These are phyloP conservation scores for Naganishia kalamii DNA, from an alignment of 768 basidiomycete genomes.

Conservation along the genomic window DNA sequence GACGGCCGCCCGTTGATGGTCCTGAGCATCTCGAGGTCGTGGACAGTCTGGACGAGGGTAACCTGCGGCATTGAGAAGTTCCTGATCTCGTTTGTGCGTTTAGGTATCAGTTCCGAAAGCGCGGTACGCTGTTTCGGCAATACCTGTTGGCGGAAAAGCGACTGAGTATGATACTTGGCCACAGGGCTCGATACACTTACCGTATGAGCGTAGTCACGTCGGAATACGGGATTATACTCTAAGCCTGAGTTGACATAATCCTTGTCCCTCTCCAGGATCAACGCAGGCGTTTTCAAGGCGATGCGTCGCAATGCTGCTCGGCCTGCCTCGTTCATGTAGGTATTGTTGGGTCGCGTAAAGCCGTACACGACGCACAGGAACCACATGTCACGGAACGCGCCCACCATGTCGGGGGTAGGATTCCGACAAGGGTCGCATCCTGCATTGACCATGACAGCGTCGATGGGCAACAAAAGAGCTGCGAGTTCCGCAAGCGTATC, in stretches of 20 bases:
- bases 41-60: constrained; percentile 75
- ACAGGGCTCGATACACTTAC: constrained; percentile 28
- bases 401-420: constrained; percentile 58
- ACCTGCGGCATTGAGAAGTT: constrained; percentile 72
- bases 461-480: constrained; percentile 82
- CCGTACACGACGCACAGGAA: constrained; percentile 82
- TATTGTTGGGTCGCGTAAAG: constrained; percentile 56
- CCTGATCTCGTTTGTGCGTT: constrained; percentile 63
- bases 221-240: constrained; percentile 84
- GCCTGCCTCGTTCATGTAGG: constrained; percentile 63
- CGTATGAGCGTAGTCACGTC: constrained; percentile 59
- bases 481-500: constrained; percentile 73
- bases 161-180: background rate
- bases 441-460: constrained; percentile 68
- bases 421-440: constrained; percentile 60
- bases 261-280: constrained; percentile 72
- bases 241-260: constrained; percentile 80
- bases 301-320: constrained; percentile 68
- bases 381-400: constrained; percentile 88
- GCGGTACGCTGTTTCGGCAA: constrained; percentile 1
- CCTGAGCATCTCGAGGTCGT: constrained; percentile 81
- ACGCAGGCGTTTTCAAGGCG: constrained; percentile 74
- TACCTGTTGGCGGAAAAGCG: background rate
- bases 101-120: constrained; percentile 57
- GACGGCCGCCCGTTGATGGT: constrained; percentile 72